Evolutionary conservation across 805 yeast species (phyloP), one percentile per base, ranked within the genome.

Genomic region (Yarrowia sp.): DNA sequence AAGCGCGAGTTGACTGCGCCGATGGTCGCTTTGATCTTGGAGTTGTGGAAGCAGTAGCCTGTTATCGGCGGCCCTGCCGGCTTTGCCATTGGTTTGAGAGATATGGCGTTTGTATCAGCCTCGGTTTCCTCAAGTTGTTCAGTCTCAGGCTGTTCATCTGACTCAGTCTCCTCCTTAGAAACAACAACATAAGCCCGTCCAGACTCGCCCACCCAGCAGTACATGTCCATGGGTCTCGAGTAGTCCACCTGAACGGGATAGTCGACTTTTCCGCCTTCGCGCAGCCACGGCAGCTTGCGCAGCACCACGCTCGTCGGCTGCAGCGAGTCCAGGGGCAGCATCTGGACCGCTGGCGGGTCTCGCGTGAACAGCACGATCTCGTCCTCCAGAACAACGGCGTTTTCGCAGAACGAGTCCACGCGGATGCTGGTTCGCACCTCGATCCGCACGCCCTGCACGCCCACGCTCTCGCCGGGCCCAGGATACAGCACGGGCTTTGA

Each of bases 391-490:
- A 68, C 65, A 21, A 65, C 41, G 29, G 68, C 65, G 9, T 61
- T 63, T 32, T 66, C 67, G 16, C 72, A 67, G 2, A 73, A 72
- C 4, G 73, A 69, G 42, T 74, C 76, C 7, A 67, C 66, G 13
- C 66, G 65, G 13, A 72, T 65, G 16, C 72, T 70, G 62, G 68
- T 63, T 22, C 68, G 41, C 24, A 70, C 65, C 25, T 69, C 65
- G 12, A 69, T 63, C 22, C 68, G 65, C 18, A 73, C 63, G 39
- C 74, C 77, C 6, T 74, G 67, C 1, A 74, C 72, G 4, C 78
- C 78, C 16, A 70, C 66, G 8, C 71, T 72, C 63, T 75, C 79
- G 4, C 79, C 79, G 0, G 77, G 76, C 2, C 78, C 78, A 6
- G 77, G 75, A 14, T 67, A 65, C 14, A 66, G 47, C n/a, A 61